Evolutionary conservation across 768 basidiomycete species (phyloP).

Genomic region (Serendipita indica): DNA sequence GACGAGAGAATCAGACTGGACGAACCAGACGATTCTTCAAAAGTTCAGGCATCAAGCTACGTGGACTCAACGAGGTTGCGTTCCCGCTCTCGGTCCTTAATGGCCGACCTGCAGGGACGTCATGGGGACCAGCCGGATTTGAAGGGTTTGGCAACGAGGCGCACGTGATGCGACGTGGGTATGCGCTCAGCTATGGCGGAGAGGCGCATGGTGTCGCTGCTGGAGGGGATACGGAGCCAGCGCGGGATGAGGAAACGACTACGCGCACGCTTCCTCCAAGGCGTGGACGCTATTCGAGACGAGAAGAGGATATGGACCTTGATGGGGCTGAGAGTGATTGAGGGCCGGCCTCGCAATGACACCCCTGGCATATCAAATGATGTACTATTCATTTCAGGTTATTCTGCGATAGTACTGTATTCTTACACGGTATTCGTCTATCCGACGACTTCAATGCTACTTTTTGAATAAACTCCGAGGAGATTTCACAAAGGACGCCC

Average conservation of each 20-base stretch:
- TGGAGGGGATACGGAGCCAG: not conserved
- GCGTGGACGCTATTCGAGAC: not conserved
- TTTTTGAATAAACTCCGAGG: not conserved
- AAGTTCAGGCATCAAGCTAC: not conserved
- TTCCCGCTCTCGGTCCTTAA: constrained; percentile 4
- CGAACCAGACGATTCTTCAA: not conserved
- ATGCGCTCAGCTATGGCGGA: not conserved
- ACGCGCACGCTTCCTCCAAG: not conserved
- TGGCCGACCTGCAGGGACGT: not conserved
- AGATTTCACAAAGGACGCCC: not conserved
- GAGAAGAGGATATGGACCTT: constrained; percentile 1
- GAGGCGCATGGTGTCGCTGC: not conserved
- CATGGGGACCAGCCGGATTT: constrained; percentile 4
- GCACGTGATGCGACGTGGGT: constrained; percentile 2
- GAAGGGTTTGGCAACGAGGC: constrained; percentile 1
- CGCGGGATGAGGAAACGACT: not conserved
- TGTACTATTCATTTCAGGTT: no score
- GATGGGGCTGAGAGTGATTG: constrained; percentile 6
- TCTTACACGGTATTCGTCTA: not conserved
- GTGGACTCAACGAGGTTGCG: not conserved
- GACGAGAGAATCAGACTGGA: no score
- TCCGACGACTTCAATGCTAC: not conserved
- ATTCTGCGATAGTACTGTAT: not conserved
- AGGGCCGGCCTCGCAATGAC: not conserved
- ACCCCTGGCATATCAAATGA: no score